Evolutionary conservation across 257 asterid species (phyloP), one percentile per base, ranked within the genome.

Genomic region (Gentiana straminea): DNA sequence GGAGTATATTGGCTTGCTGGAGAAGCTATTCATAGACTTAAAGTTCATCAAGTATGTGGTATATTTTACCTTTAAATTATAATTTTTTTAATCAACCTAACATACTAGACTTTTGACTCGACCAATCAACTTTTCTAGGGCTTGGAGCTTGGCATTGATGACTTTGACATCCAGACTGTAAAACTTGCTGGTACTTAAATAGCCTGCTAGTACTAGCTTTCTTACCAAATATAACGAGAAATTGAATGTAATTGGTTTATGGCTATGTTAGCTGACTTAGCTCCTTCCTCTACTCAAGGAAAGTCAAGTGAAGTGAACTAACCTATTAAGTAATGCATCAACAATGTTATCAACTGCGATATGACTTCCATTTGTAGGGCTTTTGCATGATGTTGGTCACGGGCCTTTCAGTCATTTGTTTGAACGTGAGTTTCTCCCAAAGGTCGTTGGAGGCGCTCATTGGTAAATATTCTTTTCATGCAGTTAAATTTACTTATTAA

Each of bases 1-100:
- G 98, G 98, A 64, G 98, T 84, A 57, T 91, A 87, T 61, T 84
- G 89, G 91, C 92, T 91, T 55, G 95, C 96, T 67, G 85, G 89
- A 61, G 86, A 84, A 64, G 87, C 96, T 46, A 76, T 84, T 75
- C 84, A 83, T 54, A 84, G 63, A 63, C 94, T 91, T 52, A 81
- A 79, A 65, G 61, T 55, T 62, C 84, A 78, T 58, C 77, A 87
- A 64, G 98, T 91, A 69, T 39, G 71, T 54, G 48, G 60, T 66
- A 53, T 71, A 58, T 77, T 11, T 61, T 36, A 37, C 13, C 13
- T 55, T 24, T 24, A 24, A 24, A 24, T 24, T 24, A 24, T 24
- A 24, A 54, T 66, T 51, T 32, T 49, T 61, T 46, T 60, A 48
- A 48, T 7, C 48, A 69, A 52, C 46, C 51, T 24, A 24, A 45